Base-by-base conservation (phyloP, 306 rosid species). In the Cicer arietinum region DNA sequence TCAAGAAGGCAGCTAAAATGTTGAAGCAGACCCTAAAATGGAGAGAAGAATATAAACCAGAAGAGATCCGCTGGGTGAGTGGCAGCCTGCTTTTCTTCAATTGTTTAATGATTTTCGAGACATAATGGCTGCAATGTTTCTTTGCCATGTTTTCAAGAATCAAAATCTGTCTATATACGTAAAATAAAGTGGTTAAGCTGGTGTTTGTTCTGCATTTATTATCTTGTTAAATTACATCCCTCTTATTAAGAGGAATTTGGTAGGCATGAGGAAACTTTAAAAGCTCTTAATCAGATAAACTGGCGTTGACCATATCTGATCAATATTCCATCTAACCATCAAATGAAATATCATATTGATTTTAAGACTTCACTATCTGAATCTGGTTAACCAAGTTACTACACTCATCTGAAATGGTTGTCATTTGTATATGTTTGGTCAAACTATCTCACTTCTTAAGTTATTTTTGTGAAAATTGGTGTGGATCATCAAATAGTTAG, bases 11-110 rank as follows among this genome's bases (percentile, higher is more conserved):
- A 39, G 62, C 82, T 12, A 91, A 89, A 71, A 94, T 94, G 98
- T 84, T 91, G 83, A 88, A 89, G 74, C 89, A 83, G 76, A 75
- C 92, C 74, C 79, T 94, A 57, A 92, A 92, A 76, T 92, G 99
- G 97, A 90, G 97, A 85, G 70, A 77, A 56, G 84, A 81, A 51
- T 78, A 85, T 87, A 94, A 89, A 81, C 97, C 99, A 1, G 95
- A 94, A 80, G 97, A 89, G 84, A 94, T 92, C 53, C 87, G 87
- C 50, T 94, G 98, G 98, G 98, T 94, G 71, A 70, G 85, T 81
- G 5, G 51, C 46, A 48, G 35, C 65, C 43, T 46, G 17, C 56
- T 10, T 71, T 9, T 72, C 70, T 61, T 42, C 40, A 60, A 50
- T 53, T 79, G 57, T 50, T 10, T 14, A 4, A 8, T 74, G 22